Evolutionary conservation across 805 yeast species (phyloP).

Genomic region (Diddensiella transvaalensis): DNA sequence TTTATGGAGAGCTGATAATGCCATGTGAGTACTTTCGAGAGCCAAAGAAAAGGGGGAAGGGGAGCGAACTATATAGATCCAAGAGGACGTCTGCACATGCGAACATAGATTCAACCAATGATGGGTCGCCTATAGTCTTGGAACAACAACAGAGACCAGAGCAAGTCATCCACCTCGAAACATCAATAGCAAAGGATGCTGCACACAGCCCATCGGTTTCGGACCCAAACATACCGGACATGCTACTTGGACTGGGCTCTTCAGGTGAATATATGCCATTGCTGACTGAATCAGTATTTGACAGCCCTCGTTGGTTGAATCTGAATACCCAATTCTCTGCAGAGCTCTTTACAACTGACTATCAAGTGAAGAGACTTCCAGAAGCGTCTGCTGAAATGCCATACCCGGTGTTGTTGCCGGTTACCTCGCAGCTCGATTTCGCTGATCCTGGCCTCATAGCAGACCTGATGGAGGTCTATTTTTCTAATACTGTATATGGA

Average conservation of each 20-base stretch:
- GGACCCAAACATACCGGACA: background rate
- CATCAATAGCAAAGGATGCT: no score
- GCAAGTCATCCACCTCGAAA: no score
- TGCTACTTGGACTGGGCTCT: background rate
- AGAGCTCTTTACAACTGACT: conserved; percentile 8
- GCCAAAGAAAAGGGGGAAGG: conserved; percentile 12
- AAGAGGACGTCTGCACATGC: conserved; percentile 4
- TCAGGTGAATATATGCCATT: conserved; percentile 1
- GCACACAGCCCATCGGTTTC: background rate
- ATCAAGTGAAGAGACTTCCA: background rate
- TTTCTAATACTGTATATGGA: conserved; percentile 28
- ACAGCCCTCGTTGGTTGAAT: conserved; percentile 15
- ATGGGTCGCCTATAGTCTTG: background rate
- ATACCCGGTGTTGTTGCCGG: conserved; percentile 21
- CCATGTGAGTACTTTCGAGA: conserved; percentile 5
- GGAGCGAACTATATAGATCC: conserved; percentile 10
- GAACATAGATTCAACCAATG: no score
- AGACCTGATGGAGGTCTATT: conserved; percentile 30
- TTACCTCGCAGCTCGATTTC: conserved; percentile 18
- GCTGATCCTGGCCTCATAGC: conserved; percentile 21
- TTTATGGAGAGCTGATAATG: background rate
- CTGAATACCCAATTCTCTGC: conserved; percentile 11
- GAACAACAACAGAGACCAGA: no score
- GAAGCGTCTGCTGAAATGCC: background rate
- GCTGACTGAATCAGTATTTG: conserved; percentile 4